A percentile compares a stretch with the other conserved stretches of the same genome.
Evolutionary conservation across 2,329 filamentous ascomycete species (phyloP).

Genomic region (Botryotinia convoluta): DNA sequence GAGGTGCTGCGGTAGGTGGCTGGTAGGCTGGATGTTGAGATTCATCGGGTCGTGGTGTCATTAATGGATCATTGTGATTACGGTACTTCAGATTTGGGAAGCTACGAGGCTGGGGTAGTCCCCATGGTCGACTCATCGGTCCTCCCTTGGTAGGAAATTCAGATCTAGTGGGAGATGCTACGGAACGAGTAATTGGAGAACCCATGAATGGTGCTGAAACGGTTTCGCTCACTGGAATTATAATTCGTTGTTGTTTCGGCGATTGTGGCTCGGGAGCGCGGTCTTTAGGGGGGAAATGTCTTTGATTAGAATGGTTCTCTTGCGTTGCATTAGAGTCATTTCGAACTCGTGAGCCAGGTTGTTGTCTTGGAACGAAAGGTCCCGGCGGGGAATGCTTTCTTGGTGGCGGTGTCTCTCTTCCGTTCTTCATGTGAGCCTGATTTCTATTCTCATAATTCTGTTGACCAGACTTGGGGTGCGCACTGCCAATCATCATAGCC

Average conservation of each 20-base stretch:
- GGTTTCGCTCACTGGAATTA: constrained; percentile 25
- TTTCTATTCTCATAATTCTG: constrained; percentile 82
- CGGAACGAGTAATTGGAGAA: constrained; percentile 29
- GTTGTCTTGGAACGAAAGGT: constrained; percentile 31
- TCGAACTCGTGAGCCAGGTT: constrained; percentile 42
- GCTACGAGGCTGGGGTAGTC: constrained; percentile 24
- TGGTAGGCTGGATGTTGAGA: constrained; percentile 35
- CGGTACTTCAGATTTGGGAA: constrained; percentile 30
- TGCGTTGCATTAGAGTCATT: constrained; percentile 47
- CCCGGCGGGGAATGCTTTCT: constrained; percentile 33
- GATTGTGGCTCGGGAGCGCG: constrained; percentile 26
- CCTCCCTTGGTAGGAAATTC: constrained; percentile 17
- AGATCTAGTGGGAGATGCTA: constrained; percentile 24
- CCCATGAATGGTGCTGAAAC: constrained; percentile 31
- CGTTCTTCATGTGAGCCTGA: constrained; percentile 76
- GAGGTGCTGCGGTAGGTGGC: neutral
- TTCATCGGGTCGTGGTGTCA: constrained; percentile 34
- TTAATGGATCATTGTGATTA: constrained; percentile 30
- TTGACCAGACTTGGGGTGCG: constrained; percentile 69
- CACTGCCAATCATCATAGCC: constrained; percentile 65
- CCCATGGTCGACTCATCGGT: constrained; percentile 17
- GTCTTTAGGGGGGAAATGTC: constrained; percentile 39
- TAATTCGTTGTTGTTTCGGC: constrained; percentile 20
- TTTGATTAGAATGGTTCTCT: constrained; percentile 48
- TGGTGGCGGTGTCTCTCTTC: constrained; percentile 58